phyloP scores from a whole-genome alignment of 2,329 filamentous ascomycete genomes.

The Botrytis sinoallii region DNA sequence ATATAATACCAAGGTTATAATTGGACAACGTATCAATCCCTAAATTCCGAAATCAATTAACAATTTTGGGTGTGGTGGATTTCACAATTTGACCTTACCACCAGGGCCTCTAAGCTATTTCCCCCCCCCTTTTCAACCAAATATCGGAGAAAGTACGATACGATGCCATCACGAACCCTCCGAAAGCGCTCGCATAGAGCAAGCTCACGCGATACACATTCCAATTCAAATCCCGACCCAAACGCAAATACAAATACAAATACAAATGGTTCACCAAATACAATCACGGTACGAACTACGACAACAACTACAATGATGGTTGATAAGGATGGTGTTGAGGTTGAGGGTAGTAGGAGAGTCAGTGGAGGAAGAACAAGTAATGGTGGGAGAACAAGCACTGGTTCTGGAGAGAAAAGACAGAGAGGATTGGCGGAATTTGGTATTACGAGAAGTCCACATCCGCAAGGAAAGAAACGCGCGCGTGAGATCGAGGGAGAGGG shows the following conservation, averaged over 20 bases:
- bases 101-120: not conserved
- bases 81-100: not conserved
- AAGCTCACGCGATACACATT: not conserved
- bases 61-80: not conserved
- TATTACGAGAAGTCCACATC: slow-evolving; percentile 9
- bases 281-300: not conserved
- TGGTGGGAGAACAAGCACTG: not conserved
- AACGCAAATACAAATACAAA: not conserved
- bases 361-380: not conserved
- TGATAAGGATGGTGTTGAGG: not conserved
- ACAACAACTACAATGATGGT: not conserved
- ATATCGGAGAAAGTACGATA: not conserved
- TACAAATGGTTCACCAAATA: not conserved
- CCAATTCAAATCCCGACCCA: not conserved
- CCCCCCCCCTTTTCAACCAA: not conserved
- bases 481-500: not conserved
- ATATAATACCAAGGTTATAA: not conserved
- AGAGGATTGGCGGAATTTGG: slow-evolving; percentile 12
- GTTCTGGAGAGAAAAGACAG: not conserved
- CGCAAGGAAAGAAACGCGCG: not conserved
- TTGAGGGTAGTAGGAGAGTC: not conserved
- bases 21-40: too few relatives aligned
- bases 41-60: not conserved
- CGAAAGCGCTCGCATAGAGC: not conserved
- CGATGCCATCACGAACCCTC: slow-evolving; percentile 5